Conservation (phyloP, 176 grass and related monocot genomes). For the Avena insularis region DNA sequence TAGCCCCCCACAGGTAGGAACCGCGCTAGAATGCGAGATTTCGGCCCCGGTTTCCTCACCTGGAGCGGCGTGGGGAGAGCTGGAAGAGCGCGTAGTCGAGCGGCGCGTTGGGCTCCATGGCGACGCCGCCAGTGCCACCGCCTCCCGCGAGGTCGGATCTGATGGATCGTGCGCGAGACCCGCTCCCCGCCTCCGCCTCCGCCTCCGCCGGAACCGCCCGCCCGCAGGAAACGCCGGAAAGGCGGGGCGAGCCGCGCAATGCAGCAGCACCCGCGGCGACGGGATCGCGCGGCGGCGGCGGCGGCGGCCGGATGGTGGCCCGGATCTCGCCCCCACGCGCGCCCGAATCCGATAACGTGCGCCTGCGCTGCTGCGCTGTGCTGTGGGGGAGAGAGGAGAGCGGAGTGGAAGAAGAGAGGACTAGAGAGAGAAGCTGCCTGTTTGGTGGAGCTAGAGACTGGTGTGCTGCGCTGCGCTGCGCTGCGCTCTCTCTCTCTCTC, state of each 20-base stretch:
- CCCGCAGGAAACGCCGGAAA: constrained; percentile 33
- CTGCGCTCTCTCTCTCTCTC: not conserved
- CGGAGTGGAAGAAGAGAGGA: constrained; percentile 56
- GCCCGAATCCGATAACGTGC: constrained; percentile 44
- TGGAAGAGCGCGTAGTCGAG: constrained; percentile 96
- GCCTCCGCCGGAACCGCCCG: constrained; percentile 4
- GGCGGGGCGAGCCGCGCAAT: constrained; percentile 40
- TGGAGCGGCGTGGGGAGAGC: constrained; percentile 84
- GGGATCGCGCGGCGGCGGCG: constrained; percentile 36
- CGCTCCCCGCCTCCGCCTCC: not conserved
- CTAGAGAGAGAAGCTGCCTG: constrained; percentile 42
- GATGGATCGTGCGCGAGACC: constrained; percentile 44
- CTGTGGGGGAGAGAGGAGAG: constrained; percentile 24
- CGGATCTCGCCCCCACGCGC: constrained; percentile 52
- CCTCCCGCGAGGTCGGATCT: constrained; percentile 49
- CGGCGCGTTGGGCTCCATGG: constrained; percentile 72
- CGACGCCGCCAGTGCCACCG: constrained; percentile 26
- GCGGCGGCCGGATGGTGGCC: not conserved
- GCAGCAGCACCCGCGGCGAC: constrained; percentile 51
- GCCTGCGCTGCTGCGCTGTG: not conserved
- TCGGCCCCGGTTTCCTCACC: constrained; percentile 49
- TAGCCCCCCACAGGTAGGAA: constrained; percentile 19
- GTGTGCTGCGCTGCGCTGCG: not conserved
- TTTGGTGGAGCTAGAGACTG: constrained; percentile 39
- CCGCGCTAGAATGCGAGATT: constrained; percentile 17